These are phyloP conservation scores for Pythium aphanidermatum DNA, from an alignment of 352 stramenopile genomes.

Conservation along the genomic window DNA sequence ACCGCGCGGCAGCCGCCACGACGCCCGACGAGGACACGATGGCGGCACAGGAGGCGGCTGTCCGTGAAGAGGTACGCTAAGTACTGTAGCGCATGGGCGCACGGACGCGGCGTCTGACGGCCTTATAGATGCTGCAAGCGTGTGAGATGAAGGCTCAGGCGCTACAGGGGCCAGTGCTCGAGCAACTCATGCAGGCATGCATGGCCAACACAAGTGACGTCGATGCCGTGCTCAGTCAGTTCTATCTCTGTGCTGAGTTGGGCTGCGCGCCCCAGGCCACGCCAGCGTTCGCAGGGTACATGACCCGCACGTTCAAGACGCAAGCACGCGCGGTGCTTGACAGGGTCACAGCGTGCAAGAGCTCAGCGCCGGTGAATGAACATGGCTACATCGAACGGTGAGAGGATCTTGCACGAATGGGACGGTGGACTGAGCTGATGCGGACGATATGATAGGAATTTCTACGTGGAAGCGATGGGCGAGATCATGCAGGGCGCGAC, in stretches of 20 bases:
- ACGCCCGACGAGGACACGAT: conserved; percentile 10
- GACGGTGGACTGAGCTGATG: too few species aligned
- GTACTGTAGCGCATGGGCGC: too few species aligned
- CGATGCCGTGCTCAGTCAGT: conserved; percentile 38
- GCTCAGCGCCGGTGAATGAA: conserved; percentile 53
- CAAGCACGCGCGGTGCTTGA: conserved; percentile 49
- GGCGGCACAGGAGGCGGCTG: conserved; percentile 13
- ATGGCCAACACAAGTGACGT: conserved; percentile 24
- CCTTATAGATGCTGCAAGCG: conserved; percentile 57
- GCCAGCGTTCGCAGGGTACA: conserved; percentile 29
- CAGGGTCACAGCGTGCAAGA: conserved; percentile 43
- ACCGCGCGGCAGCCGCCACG: conserved; percentile 12
- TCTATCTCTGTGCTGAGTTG: conserved; percentile 48
- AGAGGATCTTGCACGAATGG: not conserved
- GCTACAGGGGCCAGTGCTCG: conserved; percentile 34
- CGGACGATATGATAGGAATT: too few species aligned
- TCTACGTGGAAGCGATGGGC: conserved; percentile 69
- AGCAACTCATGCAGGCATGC: conserved; percentile 36
- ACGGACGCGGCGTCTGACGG: too few species aligned
- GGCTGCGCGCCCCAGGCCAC: conserved; percentile 25
- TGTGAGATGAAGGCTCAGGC: conserved; percentile 63
- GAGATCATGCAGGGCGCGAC: conserved; percentile 66
- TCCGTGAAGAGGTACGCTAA: conserved; percentile 54
- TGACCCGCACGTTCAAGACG: conserved; percentile 48
- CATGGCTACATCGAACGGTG: conserved; percentile 79